Base-by-base conservation (phyloP, 1,139 yeast genomes). In the Hemisphaericaspora xylofermentans region DNA sequence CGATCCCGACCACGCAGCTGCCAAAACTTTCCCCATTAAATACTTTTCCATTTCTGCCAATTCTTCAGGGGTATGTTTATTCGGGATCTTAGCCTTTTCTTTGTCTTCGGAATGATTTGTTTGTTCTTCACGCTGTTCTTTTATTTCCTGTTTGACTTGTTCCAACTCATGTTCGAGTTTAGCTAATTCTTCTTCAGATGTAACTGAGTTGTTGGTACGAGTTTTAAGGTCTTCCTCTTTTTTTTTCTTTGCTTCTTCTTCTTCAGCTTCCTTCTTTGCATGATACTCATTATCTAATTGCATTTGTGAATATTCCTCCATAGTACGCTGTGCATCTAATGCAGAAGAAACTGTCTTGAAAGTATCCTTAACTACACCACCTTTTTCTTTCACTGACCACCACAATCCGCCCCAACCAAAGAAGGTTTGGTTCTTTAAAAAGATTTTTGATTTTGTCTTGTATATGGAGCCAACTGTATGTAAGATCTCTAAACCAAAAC, bases 1-100 rank as follows among this genome's bases (percentile, higher is more conserved):
- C 17, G 96, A 87, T 1, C 97, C 98, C 38, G 85, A 84, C 98
- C 98, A 91, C 8, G 97, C 96, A 0, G 97, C 97, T 3, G 94
- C 91, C 38, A 91, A 70, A 3, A 91, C 91, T 60, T 91, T 93
- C 31, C 96, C 97, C 79, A 88, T 79, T 35, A 91, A 68, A 43
- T 84, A 75, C 53, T 89, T 84, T 57, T 91, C 98, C 80, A 88
- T 76, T 49, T 88, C 95, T 0, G 88, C 91, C 43, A 87, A 67
- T 45, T 86, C 89, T 57, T 88, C 97, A 2, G 78, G 79, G 0
- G 95, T 80, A 56, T 94, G 94, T 50, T 68, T 70, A 34, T 64
- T 68, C 0, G 77, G 77, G 3, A 62, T 52, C 35, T 51, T 56
- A n/a, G n/a, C n/a, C 37, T 52, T 57, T 28, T 46, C 53, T 37